phyloP scores from a whole-genome alignment of 176 grass and related monocot genomes.

The Aegilops sharonensis region DNA sequence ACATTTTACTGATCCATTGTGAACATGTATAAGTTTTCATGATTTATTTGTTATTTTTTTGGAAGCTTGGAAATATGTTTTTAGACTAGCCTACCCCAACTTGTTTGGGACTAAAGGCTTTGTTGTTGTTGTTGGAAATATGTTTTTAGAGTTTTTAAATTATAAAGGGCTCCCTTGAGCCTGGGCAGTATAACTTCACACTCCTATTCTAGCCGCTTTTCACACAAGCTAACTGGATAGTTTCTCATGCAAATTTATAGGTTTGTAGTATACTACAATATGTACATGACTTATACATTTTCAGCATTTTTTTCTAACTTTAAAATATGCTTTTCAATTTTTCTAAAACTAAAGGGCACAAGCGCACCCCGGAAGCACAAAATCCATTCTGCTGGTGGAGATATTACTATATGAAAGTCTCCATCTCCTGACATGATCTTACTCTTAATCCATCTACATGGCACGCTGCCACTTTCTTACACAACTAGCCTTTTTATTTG shows the following conservation, averaged over 20 bases:
- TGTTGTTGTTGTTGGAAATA: too few species aligned
- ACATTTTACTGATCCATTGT: too few species aligned
- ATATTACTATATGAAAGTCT: neutral
- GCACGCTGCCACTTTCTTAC: slow-evolving; percentile 34
- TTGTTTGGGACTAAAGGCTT: too few species aligned
- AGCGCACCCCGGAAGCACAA: neutral
- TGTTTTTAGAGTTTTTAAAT: too few species aligned
- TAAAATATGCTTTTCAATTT: neutral
- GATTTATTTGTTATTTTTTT: too few species aligned
- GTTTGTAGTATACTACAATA: too few species aligned
- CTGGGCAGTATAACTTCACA: too few species aligned
- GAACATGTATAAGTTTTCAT: too few species aligned
- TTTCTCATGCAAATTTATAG: neutral
- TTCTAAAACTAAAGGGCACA: neutral
- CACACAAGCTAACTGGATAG: neutral
- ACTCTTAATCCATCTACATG: neutral
- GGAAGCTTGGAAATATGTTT: too few species aligned
- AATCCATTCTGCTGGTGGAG: neutral
- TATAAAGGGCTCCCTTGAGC: too few species aligned
- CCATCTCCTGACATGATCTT: neutral
- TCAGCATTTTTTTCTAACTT: too few species aligned
- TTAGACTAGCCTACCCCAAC: too few species aligned
- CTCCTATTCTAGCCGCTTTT: neutral
- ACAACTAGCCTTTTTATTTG: slow-evolving; percentile 24
- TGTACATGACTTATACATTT: neutral